Conservation (phyloP, 306 rosid species). For the Malus sieversii region DNA sequence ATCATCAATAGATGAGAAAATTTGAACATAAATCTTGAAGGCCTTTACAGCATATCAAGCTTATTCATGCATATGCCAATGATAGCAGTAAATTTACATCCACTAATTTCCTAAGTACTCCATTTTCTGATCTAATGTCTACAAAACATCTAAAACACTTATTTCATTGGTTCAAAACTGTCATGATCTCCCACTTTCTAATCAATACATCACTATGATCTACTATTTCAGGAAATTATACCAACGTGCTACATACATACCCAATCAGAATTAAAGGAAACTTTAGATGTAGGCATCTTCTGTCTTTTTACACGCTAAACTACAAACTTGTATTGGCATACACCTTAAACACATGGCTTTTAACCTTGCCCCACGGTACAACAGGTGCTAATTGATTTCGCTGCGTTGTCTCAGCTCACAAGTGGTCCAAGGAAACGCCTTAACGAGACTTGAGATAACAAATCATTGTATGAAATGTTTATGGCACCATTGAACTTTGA, state of each 20-base stretch:
- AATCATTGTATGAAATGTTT: background rate
- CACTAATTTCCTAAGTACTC: background rate
- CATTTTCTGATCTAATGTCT: background rate
- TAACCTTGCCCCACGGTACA: background rate
- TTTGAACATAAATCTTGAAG: background rate
- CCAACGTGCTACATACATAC: background rate
- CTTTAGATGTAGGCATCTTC: background rate
- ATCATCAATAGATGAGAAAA: background rate
- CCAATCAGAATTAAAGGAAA: background rate
- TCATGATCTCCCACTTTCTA: background rate
- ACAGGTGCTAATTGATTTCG: background rate
- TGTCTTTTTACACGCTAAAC: background rate
- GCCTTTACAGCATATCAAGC: background rate
- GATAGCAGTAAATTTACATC: background rate
- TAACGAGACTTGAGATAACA: background rate
- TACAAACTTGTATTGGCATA: background rate
- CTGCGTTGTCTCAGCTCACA: background rate
- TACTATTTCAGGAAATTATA: background rate
- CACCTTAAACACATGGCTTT: background rate
- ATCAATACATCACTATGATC: background rate
- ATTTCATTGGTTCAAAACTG: background rate
- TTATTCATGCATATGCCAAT: background rate
- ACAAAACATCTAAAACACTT: background rate
- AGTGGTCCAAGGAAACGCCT: background rate
- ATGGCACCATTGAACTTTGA: background rate